A percentile compares a stretch with the other conserved stretches of the same genome.
phyloP scores from a whole-genome alignment of 78 protist genomes.

The Anaeramoeba flamelloides region DNA sequence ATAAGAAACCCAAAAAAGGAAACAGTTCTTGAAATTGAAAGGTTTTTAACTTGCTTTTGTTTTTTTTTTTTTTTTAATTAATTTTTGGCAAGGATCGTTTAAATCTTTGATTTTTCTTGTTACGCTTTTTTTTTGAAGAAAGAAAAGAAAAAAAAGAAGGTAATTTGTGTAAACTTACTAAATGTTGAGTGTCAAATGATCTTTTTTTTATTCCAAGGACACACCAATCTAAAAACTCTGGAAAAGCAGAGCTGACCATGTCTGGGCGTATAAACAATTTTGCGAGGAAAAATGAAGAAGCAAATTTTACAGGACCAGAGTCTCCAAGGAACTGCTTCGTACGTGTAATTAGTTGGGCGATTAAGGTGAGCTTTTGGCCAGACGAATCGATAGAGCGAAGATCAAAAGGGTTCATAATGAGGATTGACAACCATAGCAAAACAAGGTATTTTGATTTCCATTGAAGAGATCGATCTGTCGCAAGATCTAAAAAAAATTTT shows the following conservation, averaged over 20 bases:
- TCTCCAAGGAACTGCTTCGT: not conserved
- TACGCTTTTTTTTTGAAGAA: too few species aligned
- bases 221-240: not conserved
- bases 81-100: too few species aligned
- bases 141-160: too few species aligned
- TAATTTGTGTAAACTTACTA: too few species aligned
- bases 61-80: too few species aligned
- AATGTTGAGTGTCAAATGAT: too few species aligned
- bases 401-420: conserved; percentile 68
- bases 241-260: not conserved
- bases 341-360: not conserved
- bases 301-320: not conserved
- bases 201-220: not conserved
- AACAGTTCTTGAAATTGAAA: too few species aligned
- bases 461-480: not conserved
- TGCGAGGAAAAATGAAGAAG: not conserved
- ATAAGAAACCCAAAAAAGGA: too few species aligned
- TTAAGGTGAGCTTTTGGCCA: not conserved
- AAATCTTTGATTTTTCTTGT: too few species aligned
- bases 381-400: conserved; percentile 38
- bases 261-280: not conserved
- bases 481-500: conserved; percentile 3
- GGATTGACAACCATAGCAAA: conserved; percentile 66
- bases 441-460: conserved; percentile 70
- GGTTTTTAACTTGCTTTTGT: too few species aligned